phyloP scores from a whole-genome alignment of 2,329 filamentous ascomycete species.

The Penicillium sp. region DNA sequence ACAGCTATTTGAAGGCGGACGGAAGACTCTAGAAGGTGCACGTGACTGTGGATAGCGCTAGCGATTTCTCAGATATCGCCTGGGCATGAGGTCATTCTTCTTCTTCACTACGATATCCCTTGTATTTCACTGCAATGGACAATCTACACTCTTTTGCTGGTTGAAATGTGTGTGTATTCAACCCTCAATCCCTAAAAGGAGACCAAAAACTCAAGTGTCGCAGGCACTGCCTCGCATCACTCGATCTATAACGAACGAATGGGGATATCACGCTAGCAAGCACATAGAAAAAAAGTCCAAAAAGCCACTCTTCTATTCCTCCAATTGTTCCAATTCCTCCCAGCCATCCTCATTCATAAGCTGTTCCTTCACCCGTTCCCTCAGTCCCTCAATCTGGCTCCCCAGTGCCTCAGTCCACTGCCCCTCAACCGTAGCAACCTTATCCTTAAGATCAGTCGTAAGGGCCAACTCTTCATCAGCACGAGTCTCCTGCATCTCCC shows the following conservation, averaged over 20 bases:
- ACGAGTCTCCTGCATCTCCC: slow-evolving; percentile 57
- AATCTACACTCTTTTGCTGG: background rate
- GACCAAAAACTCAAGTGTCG: background rate
- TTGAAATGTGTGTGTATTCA: background rate
- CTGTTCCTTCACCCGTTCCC: slow-evolving; percentile 69
- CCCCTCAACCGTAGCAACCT: slow-evolving; percentile 83
- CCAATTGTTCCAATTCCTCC: slow-evolving; percentile 69
- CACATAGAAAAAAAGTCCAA: slow-evolving; percentile 8
- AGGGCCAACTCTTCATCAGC: slow-evolving; percentile 66
- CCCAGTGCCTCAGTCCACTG: slow-evolving; percentile 90
- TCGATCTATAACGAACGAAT: slow-evolving; percentile 22
- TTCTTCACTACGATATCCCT: background rate
- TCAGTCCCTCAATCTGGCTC: slow-evolving; percentile 68
- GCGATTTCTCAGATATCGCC: background rate
- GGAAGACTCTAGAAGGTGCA: slow-evolving; percentile 40
- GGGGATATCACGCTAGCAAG: slow-evolving; percentile 19
- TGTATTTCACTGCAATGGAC: background rate
- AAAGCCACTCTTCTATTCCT: slow-evolving; percentile 34
- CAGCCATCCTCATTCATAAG: slow-evolving; percentile 78
- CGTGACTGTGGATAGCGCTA: slow-evolving; percentile 17
- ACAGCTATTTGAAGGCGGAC: slow-evolving; percentile 26
- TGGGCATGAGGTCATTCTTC: background rate
- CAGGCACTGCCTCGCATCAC: slow-evolving; percentile 4
- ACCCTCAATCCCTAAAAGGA: slow-evolving; percentile 1
- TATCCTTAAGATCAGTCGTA: slow-evolving; percentile 87